phyloP scores from a whole-genome alignment of 129 eudicot species.

The Mikania micrantha region DNA sequence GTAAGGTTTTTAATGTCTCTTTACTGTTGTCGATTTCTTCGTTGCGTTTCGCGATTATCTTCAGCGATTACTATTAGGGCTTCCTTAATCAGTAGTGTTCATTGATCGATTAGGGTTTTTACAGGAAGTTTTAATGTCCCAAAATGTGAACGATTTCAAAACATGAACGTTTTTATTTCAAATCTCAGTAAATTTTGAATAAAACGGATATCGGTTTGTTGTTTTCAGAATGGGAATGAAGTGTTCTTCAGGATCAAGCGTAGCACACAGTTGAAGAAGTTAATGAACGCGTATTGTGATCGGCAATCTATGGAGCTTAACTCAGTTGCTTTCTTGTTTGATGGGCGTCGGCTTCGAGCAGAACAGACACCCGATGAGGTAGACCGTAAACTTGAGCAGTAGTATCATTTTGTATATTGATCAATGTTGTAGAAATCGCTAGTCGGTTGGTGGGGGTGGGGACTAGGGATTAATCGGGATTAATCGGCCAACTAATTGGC shows the following conservation, averaged over 20 bases:
- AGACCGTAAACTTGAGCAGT: no score
- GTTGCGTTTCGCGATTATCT: neutral
- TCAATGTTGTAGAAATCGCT: no score
- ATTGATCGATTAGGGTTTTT: neutral
- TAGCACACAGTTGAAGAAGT: slow-evolving; percentile 51
- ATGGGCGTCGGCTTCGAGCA: slow-evolving; percentile 33
- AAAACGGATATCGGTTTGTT: neutral
- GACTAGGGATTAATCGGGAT: no score
- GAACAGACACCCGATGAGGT: slow-evolving; percentile 72
- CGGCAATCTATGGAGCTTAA: slow-evolving; percentile 44
- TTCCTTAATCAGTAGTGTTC: no score
- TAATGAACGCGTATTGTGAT: slow-evolving; percentile 68
- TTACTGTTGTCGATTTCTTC: neutral
- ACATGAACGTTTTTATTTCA: neutral
- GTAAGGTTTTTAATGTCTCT: neutral
- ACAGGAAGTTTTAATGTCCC: neutral
- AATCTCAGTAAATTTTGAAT: neutral
- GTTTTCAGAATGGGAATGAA: slow-evolving; percentile 6
- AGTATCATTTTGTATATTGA: neutral
- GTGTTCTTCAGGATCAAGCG: slow-evolving; percentile 35
- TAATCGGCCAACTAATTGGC: no score
- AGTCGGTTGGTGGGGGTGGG: no score
- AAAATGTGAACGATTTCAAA: neutral
- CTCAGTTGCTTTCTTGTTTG: slow-evolving; percentile 33
- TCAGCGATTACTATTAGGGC: neutral